These are phyloP conservation scores for Nicotiana obtusifolia DNA, from an alignment of 257 asterid species.

Conservation along the genomic window DNA sequence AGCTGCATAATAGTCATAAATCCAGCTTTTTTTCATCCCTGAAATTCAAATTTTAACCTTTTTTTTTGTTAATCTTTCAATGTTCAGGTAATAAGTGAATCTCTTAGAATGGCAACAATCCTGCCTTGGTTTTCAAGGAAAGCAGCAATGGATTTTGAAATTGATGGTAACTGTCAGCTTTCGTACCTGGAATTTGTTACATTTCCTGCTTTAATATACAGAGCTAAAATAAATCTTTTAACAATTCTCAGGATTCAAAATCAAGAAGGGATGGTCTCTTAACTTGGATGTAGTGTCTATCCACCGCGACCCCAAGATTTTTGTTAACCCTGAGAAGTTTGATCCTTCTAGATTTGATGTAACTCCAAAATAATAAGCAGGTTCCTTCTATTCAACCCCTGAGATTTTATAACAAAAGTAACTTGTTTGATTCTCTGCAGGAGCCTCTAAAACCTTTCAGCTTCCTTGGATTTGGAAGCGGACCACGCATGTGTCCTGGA, in stretches of 20 bases:
- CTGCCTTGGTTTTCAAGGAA: slow-evolving; percentile 84
- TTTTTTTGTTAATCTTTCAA: background rate
- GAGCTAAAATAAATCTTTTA: background rate
- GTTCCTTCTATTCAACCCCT: background rate
- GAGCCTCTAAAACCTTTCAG: slow-evolving; percentile 63
- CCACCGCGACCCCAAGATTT: slow-evolving; percentile 66
- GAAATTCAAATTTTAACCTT: background rate
- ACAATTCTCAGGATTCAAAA: slow-evolving; percentile 43
- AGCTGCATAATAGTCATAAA: slow-evolving; percentile 12
- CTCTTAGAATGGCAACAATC: slow-evolving; percentile 80
- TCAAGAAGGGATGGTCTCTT: slow-evolving; percentile 70
- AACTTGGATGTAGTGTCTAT: slow-evolving; percentile 83
- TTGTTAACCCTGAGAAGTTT: slow-evolving; percentile 59
- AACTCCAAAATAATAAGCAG: slow-evolving; percentile 12
- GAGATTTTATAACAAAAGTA: background rate
- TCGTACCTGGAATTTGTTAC: background rate
- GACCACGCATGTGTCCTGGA: slow-evolving; percentile 95
- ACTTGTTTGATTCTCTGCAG: slow-evolving; percentile 29
- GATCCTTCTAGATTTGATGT: slow-evolving; percentile 77
- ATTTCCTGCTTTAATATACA: background rate
- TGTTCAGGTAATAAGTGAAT: slow-evolving; percentile 60
- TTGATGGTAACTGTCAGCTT: slow-evolving; percentile 48
- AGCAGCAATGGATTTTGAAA: slow-evolving; percentile 82
- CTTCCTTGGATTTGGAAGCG: slow-evolving; percentile 81
- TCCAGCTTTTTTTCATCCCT: background rate